Evolutionary conservation across 805 yeast species (phyloP).

Genomic region (Sporopachydermia lactativora): DNA sequence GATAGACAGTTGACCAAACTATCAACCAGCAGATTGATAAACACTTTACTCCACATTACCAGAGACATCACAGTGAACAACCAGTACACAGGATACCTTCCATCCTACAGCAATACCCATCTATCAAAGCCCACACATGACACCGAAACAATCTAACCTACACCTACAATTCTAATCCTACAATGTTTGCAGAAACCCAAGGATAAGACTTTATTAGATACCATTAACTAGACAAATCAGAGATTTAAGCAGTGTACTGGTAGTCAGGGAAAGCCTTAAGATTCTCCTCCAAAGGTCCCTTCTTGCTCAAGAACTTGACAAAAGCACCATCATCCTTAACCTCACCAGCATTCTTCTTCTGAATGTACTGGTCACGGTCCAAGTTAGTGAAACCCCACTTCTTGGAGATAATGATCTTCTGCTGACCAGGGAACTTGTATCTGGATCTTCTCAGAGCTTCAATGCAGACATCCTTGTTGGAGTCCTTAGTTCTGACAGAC

Average conservation of each 20-base stretch:
- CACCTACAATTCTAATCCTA: no score
- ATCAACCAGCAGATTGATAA: no score
- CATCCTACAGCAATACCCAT: no score
- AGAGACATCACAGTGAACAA: no score
- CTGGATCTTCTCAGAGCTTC: slow-evolving; percentile 99
- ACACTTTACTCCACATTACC: no score
- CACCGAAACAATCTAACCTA: no score
- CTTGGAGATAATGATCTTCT: slow-evolving; percentile 97
- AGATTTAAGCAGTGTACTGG: slow-evolving; percentile 37
- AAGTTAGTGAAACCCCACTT: slow-evolving; percentile 99
- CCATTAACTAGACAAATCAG: background rate
- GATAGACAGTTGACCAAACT: no score
- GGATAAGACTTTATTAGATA: background rate
- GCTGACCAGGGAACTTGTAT: slow-evolving; percentile 99
- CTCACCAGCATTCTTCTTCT: slow-evolving; percentile 92
- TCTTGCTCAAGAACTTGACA: slow-evolving; percentile 94
- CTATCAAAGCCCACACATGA: no score
- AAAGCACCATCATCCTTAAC: slow-evolving; percentile 99
- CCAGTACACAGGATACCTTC: no score
- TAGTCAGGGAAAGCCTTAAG: slow-evolving; percentile 87
- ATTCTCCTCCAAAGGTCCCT: slow-evolving; percentile 91
- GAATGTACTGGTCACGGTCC: slow-evolving; percentile 93
- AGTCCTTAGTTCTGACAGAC: slow-evolving; percentile 97
- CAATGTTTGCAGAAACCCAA: no score
- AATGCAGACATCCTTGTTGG: slow-evolving; percentile 92